Conservation (phyloP, 305 asterid species). For the Striga hermonthica region DNA sequence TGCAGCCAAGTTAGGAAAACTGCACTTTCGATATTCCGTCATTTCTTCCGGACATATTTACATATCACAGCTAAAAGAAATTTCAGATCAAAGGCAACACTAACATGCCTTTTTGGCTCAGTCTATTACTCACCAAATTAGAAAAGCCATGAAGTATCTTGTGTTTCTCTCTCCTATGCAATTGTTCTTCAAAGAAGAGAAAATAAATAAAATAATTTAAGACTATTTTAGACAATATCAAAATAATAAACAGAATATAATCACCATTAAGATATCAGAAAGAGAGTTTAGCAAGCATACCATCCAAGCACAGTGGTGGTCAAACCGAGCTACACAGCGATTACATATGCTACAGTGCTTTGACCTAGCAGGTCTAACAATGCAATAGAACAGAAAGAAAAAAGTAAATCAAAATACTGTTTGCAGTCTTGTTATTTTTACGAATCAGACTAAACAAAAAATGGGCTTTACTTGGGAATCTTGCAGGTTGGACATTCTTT, state of each 20-base stretch:
- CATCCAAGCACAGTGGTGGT: conserved; percentile 99
- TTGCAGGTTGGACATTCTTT: conserved; percentile 93
- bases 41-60: conserved; percentile 1
- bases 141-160: conserved; percentile 92
- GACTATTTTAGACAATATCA: conserved; percentile 19
- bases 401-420: conserved; percentile 26
- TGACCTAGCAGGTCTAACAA: conserved; percentile 88
- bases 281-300: conserved; percentile 42
- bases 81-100: conserved; percentile 19
- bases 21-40: conserved; percentile 11
- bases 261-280: conserved; percentile 27
- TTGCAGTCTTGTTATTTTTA: conserved; percentile 25
- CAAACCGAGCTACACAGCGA: conserved; percentile 97
- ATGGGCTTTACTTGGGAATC: conserved; percentile 69
- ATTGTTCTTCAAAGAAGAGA: conserved; percentile 62
- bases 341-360: conserved; percentile 92
- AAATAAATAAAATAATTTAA: conserved; percentile 25
- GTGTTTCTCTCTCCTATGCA: conserved; percentile 96
- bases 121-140: conserved; percentile 74
- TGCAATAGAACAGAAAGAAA: conserved; percentile 10
- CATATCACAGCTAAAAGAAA: conserved; percentile 11
- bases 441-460: conserved; percentile 26
- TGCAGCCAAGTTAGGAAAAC: conserved; percentile 7
- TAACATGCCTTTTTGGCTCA: conserved; percentile 23
- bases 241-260: conserved; percentile 25